phyloP scores from a whole-genome alignment of 768 basidiomycete genomes.

The Xerocomellus amylosporus region DNA sequence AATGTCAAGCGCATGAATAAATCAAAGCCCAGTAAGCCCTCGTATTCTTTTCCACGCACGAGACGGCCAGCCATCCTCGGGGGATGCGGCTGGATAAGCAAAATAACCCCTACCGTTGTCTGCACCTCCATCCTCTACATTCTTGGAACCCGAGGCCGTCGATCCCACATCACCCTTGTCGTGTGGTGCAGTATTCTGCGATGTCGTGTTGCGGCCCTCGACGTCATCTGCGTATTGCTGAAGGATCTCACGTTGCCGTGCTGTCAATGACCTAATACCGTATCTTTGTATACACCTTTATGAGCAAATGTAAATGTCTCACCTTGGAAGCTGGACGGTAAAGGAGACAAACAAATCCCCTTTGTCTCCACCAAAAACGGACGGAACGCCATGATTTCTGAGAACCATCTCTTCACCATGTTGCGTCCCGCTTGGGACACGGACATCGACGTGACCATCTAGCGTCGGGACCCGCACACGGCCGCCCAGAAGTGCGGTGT shows the following conservation, averaged over 20 bases:
- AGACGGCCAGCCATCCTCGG: constrained; percentile 64
- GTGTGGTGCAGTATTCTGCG: constrained; percentile 11
- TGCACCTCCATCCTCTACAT: constrained; percentile 23
- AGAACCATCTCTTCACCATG: constrained; percentile 97
- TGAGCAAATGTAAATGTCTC: constrained; percentile 29
- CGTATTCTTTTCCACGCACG: constrained; percentile 65
- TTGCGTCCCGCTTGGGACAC: constrained; percentile 89
- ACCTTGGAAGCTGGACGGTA: constrained; percentile 87
- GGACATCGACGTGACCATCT: constrained; percentile 93
- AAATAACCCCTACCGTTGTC: constrained; percentile 76
- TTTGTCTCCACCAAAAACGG: constrained; percentile 54
- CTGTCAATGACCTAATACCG: constrained; percentile 65
- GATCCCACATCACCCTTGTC: constrained; percentile 20
- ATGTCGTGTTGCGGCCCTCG: constrained; percentile 56
- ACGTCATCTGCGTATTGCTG: constrained; percentile 90
- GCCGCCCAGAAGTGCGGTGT: constrained; percentile 91
- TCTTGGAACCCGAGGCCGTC: constrained; percentile 17
- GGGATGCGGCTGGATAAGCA: constrained; percentile 52
- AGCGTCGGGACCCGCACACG: constrained; percentile 89
- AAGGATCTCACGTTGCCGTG: constrained; percentile 81
- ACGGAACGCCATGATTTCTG: constrained; percentile 77
- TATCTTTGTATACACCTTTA: constrained; percentile 5
- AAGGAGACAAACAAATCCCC: constrained; percentile 92
- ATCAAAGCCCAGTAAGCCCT: constrained; percentile 68
- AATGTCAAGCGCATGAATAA: constrained; percentile 48